Evolutionary conservation across 2,329 filamentous ascomycete genomes (phyloP), one percentile per base, ranked within the genome.

Genomic region (Fusarium foetens): DNA sequence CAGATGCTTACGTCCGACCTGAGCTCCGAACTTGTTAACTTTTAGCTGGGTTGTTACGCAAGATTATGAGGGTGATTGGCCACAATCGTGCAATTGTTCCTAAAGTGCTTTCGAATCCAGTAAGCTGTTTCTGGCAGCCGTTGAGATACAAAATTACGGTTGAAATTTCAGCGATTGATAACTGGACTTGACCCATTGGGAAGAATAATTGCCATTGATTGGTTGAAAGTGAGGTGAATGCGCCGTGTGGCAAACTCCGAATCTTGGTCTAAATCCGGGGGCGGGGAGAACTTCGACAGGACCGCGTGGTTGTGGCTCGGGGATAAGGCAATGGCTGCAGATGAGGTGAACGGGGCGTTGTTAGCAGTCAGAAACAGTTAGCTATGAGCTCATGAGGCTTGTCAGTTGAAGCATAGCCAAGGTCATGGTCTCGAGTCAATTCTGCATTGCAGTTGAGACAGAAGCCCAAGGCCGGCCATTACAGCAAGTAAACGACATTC

Each of bases 241-340:
- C 53, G 64, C 60, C 51, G 58, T 31, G 59, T 66, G 58, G 45
- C 60, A 68, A 76, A 76, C 42, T 74, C 74, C 68, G 74, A 75
- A 42, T 48, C 51, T 53, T 60, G 33, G 58, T 68, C 64, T 76
- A 77, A 76, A 68, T 75, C 71, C 71, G 73, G 73, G 49, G 66
- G 74, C 63, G 72, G 70, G 66, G 71, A 54, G 27, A 57, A 31
- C 8, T 49, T 58, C 41, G 9, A 49, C 41, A 49, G 41, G 8
- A 35, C 38, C 58, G 39, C 29, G 46, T 64, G 58, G 55, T 36
- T 46, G 31, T 23, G 52, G 53, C 58, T 75, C 72, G 70, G 66
- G 51, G 72, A 66, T 75, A 67, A 65, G 68, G 63, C 41, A 48
- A 68, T 16, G 57, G 43, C 29, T 49, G 64, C 54, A 58, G 54